These are phyloP conservation scores for Mrakia frigida DNA, from an alignment of 768 basidiomycete genomes.

Conservation along the genomic window DNA sequence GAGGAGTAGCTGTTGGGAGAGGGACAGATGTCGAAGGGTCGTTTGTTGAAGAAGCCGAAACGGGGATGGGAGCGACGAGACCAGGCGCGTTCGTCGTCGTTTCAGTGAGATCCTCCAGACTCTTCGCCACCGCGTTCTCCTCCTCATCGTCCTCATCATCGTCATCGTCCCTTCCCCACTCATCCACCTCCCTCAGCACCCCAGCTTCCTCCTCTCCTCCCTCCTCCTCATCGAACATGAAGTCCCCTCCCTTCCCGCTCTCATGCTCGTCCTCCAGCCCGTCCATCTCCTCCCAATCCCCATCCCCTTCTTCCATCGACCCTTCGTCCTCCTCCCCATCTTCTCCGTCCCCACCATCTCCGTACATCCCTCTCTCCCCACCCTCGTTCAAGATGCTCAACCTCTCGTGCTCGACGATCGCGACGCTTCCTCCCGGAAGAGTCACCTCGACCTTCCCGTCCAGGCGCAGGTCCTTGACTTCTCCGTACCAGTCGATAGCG, in stretches of 20 bases:
- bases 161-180: neutral
- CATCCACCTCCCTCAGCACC: slow-evolving; percentile 22
- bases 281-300: slow-evolving; percentile 33
- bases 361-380: slow-evolving; percentile 48
- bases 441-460: slow-evolving; percentile 70
- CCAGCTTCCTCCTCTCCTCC: slow-evolving; percentile 26
- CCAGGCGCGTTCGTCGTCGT: neutral
- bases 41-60: slow-evolving; percentile 4
- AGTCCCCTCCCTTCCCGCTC: slow-evolving; percentile 20
- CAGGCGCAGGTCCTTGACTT: slow-evolving; percentile 57
- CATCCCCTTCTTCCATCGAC: slow-evolving; percentile 51
- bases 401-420: slow-evolving; percentile 58
- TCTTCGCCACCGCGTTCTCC: neutral
- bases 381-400: slow-evolving; percentile 75
- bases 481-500: slow-evolving; percentile 72
- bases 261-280: slow-evolving; percentile 38
- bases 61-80: neutral
- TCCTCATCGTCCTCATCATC: slow-evolving; percentile 17
- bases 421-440: slow-evolving; percentile 56
- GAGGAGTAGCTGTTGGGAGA: slow-evolving; percentile 16
- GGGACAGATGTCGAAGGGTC: slow-evolving; percentile 30
- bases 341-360: neutral
- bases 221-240: slow-evolving; percentile 21
- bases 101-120: neutral
- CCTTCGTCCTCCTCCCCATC: slow-evolving; percentile 62